phyloP scores from a whole-genome alignment of 2,329 filamentous ascomycete genomes.

The Scytalidium sp. region DNA sequence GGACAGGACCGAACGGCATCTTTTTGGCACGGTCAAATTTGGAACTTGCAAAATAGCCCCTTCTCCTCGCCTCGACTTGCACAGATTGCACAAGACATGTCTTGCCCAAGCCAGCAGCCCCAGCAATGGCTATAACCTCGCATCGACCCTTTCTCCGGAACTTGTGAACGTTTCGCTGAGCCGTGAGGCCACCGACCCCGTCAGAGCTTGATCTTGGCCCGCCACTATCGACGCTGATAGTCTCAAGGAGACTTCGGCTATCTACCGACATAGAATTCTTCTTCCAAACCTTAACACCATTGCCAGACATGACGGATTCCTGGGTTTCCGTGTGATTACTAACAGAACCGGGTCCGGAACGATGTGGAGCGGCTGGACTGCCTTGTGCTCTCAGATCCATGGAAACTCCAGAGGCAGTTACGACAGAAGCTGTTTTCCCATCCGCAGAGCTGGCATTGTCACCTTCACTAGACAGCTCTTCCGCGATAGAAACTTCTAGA shows the following conservation, averaged over 20 bases:
- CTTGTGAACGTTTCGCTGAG: constrained; percentile 36
- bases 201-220: constrained; percentile 19
- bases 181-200: constrained; percentile 23
- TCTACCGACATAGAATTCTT: constrained; percentile 20
- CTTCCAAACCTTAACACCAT: constrained; percentile 20
- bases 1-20: constrained; percentile 59
- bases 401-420: not conserved
- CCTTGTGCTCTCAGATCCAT: not conserved
- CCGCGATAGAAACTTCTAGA: constrained; percentile 37
- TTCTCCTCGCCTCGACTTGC: constrained; percentile 55
- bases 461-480: constrained; percentile 54
- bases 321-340: constrained; percentile 17
- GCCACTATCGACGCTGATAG: constrained; percentile 7
- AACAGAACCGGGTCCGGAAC: not conserved
- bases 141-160: constrained; percentile 61
- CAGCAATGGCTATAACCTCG: constrained; percentile 60
- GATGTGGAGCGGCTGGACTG: not conserved
- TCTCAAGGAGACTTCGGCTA: constrained; percentile 16
- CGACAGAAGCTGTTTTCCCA: constrained; percentile 30
- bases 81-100: constrained; percentile 63
- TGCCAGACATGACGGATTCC: constrained; percentile 7
- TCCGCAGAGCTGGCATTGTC: constrained; percentile 54
- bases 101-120: constrained; percentile 62
- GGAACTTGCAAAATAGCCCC: constrained; percentile 63
- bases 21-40: constrained; percentile 63